Evolutionary conservation across 352 stramenopile species (phyloP), one percentile per base, ranked within the genome.

Genomic region (Phytophthora hibernalis): DNA sequence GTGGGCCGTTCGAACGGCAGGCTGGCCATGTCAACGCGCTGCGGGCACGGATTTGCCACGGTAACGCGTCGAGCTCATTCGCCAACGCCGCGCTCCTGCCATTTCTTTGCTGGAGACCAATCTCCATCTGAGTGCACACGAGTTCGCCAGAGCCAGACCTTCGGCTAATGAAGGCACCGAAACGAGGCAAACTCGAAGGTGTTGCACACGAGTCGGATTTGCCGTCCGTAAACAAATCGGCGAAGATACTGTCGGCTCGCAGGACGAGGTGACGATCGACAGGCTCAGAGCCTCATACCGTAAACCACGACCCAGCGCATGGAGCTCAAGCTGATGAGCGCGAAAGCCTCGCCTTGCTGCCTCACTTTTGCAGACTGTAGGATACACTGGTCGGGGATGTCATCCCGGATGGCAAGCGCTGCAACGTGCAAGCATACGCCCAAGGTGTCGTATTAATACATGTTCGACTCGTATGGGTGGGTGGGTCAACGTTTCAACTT

Each of bases 91-190:
- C 54, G 42, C 24, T 55, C 10, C 10, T 48, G 61, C 15, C 61
- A 15, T 45, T 50, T 71, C 50, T 61, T 60, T 56, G 37, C 22
- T 37, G n/a, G 13, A 30, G 33, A 15, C 64, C 50, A 26, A 72
- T 72, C 64, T 53, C 64, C 56, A 72, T 62, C 50, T 66, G 63
- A 66, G 63, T 71, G 63, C 55, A 26, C 30, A 18, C 6, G 28
- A 44, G 10, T 35, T 61, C 20, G 50, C 59, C 59, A 67, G 40
- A 67, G 40, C 38, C 58, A 60, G 40, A 57, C 38, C 26, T 40
- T 30, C 20, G 16, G 26, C 33, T 40, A 9, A n/a, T 40, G 33
- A 40, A 40, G 33, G 33, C 40, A 51, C 53, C 37, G 20, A 31
- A 52, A 11, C 40, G 31, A 20, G 11, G 24, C 56, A 48, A 59